phyloP scores from a whole-genome alignment of 1,139 yeast genomes.

The Geotrichum klebahnii region DNA sequence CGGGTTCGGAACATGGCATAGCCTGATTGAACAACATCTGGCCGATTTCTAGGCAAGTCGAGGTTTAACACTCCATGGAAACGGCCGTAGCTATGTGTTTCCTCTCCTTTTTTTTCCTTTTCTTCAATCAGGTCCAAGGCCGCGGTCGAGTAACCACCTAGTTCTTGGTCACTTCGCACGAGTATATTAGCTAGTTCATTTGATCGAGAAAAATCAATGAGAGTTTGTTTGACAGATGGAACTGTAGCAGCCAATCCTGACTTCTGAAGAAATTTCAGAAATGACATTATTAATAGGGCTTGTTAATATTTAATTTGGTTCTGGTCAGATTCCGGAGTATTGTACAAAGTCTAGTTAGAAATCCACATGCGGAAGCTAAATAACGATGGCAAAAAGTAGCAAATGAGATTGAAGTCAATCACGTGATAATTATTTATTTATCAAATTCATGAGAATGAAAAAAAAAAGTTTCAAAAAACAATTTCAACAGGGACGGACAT shows the following conservation, averaged over 20 bases:
- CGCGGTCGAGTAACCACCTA: conserved; percentile 75
- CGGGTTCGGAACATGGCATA: conserved; percentile 84
- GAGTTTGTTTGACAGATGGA: conserved; percentile 30
- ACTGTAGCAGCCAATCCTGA: conserved; percentile 17
- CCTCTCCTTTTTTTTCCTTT: not conserved
- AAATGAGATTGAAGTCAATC: too few species aligned
- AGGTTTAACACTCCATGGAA: conserved; percentile 71
- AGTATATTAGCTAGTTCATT: conserved; percentile 48
- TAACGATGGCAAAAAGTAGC: too few species aligned
- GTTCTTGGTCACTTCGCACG: conserved; percentile 64
- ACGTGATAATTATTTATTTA: too few species aligned
- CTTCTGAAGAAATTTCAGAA: conserved; percentile 21
- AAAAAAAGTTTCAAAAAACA: too few species aligned
- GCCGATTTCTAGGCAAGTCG: conserved; percentile 67
- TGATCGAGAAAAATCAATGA: conserved; percentile 55
- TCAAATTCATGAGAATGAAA: too few species aligned
- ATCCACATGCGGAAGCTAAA: too few species aligned
- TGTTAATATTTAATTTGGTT: not conserved
- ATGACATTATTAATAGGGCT: conserved; percentile 11
- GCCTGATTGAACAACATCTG: conserved; percentile 68
- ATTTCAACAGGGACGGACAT: too few species aligned
- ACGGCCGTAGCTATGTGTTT: conserved; percentile 30
- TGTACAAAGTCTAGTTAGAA: not conserved
- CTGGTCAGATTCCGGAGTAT: not conserved
- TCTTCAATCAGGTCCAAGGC: conserved; percentile 45